A percentile compares a stretch with the other conserved stretches of the same genome.
These are phyloP conservation scores for Astragalus glycyphyllos DNA, from an alignment of 306 rosid genomes.

Conservation along the genomic window DNA sequence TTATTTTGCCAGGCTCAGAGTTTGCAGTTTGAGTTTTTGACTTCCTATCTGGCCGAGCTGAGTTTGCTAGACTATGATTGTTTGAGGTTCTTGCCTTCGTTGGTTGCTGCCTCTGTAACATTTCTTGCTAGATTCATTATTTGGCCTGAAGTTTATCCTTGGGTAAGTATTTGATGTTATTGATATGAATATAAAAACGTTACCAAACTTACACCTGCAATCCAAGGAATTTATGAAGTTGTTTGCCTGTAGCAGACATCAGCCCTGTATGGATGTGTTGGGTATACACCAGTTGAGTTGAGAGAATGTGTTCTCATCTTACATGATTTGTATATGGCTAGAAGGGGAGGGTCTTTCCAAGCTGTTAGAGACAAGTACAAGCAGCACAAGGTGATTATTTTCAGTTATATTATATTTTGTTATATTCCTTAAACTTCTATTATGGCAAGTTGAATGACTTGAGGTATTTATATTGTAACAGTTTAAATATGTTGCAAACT, in stretches of 20 bases:
- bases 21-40: constrained; percentile 65
- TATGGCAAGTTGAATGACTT: background rate
- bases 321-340: constrained; percentile 69
- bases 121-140: constrained; percentile 72
- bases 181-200: background rate
- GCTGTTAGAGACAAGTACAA: constrained; percentile 74
- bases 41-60: constrained; percentile 79
- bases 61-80: constrained; percentile 76
- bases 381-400: constrained; percentile 65
- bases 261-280: constrained; percentile 50
- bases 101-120: constrained; percentile 73
- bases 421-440: background rate
- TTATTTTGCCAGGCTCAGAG: constrained; percentile 46
- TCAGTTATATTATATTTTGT: background rate
- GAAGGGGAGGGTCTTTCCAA: constrained; percentile 63
- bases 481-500: constrained; percentile 68
- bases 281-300: constrained; percentile 61
- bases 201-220: background rate
- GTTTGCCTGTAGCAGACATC: constrained; percentile 45
- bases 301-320: constrained; percentile 63
- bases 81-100: constrained; percentile 70
- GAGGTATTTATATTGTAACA: constrained; percentile 41
- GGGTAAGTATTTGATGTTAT: constrained; percentile 56
- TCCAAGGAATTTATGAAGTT: constrained; percentile 24
- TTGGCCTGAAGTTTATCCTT: constrained; percentile 61